Evolutionary conservation across 2,329 filamentous ascomycete species (phyloP).

Genomic region (Phyllosticta capitalensis): DNA sequence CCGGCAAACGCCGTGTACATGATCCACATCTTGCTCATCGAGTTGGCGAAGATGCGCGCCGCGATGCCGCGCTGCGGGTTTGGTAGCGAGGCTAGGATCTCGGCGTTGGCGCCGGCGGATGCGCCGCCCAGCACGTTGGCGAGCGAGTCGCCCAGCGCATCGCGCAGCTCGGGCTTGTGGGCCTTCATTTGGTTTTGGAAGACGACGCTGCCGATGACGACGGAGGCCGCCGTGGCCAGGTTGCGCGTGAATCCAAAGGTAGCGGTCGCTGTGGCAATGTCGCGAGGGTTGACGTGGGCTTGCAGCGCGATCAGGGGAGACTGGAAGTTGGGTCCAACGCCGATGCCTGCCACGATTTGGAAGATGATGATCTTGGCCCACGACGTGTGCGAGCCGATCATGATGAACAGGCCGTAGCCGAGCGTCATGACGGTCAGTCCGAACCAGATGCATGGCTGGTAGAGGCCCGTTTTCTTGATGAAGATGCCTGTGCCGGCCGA

Average conservation of each 20-base stretch:
- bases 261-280: conserved; percentile 60
- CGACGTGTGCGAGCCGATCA: conserved; percentile 22
- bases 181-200: conserved; percentile 66
- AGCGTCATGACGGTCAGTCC: conserved; percentile 28
- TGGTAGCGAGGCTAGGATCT: conserved; percentile 45
- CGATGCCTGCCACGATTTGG: conserved; percentile 30
- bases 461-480: conserved; percentile 38
- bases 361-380: conserved; percentile 33
- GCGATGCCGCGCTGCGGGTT: conserved; percentile 35
- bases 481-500: conserved; percentile 49
- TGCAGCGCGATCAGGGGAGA: conserved; percentile 59
- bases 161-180: conserved; percentile 40
- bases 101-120: conserved; percentile 52
- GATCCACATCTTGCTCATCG: conserved; percentile 41
- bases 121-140: conserved; percentile 48
- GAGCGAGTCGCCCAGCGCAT: conserved; percentile 42
- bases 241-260: conserved; percentile 61
- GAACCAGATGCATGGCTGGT: conserved; percentile 31
- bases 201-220: conserved; percentile 67
- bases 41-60: conserved; percentile 33
- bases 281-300: conserved; percentile 49
- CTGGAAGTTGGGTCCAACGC: conserved; percentile 59
- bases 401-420: conserved; percentile 30
- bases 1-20: conserved; percentile 35
- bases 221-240: conserved; percentile 56